Evolutionary conservation across 257 asterid genomes (phyloP).

Genomic region (Solanum neorickii): DNA sequence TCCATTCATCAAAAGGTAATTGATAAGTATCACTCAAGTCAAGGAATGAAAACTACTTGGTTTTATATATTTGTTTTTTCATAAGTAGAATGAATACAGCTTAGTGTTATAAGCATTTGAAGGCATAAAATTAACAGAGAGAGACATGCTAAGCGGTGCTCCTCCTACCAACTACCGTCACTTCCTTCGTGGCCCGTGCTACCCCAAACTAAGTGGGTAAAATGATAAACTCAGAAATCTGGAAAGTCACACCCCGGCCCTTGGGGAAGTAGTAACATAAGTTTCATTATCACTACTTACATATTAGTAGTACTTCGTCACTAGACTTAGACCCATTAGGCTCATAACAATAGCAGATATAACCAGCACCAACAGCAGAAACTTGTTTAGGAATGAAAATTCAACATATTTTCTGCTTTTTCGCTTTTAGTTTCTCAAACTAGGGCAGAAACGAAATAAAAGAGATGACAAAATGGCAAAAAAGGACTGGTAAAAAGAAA

Average conservation of each 20-base stretch:
- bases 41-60: background rate
- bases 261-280: background rate
- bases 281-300: background rate
- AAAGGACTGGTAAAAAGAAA: background rate
- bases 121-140: background rate
- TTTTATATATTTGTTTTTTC: background rate
- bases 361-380: background rate
- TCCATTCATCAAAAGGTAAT: background rate
- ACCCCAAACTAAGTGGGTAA: background rate
- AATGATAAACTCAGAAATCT: background rate
- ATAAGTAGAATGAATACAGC: background rate
- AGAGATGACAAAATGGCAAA: background rate
- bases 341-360: background rate
- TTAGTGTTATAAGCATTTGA: background rate
- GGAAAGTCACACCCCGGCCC: background rate
- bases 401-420: background rate
- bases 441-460: background rate
- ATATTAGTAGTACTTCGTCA: background rate
- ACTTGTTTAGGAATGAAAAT: background rate
- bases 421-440: background rate
- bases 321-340: background rate
- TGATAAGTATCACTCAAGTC: background rate
- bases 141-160: background rate
- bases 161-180: background rate
- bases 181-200: background rate